These are phyloP conservation scores for Rhizophagus clarus DNA, from an alignment of 192 early-diverging fungal genomes.

Conservation along the genomic window DNA sequence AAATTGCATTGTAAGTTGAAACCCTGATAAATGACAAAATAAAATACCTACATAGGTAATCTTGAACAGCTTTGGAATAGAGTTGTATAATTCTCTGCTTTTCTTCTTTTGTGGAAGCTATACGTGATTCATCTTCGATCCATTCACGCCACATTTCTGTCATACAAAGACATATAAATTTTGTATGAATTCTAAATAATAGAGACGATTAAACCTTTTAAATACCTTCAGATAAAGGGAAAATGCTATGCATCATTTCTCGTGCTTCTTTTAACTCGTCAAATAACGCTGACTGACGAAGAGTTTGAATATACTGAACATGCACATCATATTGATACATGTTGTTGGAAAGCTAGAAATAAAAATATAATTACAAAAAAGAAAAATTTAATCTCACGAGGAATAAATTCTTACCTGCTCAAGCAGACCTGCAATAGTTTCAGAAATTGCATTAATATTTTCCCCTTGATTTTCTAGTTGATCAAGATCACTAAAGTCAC, in stretches of 20 bases:
- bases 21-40: neutral
- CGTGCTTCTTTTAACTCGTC: constrained; percentile 58
- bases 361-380: neutral
- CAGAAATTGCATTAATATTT: neutral
- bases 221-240: constrained; percentile 67
- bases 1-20: neutral
- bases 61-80: constrained; percentile 56
- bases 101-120: constrained; percentile 49
- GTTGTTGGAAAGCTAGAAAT: constrained; percentile 24
- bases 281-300: constrained; percentile 42
- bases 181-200: neutral
- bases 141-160: constrained; percentile 75
- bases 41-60: constrained; percentile 69
- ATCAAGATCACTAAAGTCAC: neutral
- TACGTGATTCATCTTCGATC: constrained; percentile 65
- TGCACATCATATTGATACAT: constrained; percentile 58
- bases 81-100: constrained; percentile 52
- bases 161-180: no score
- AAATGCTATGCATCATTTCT: constrained; percentile 56
- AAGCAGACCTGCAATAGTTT: neutral
- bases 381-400: neutral
- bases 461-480: neutral
- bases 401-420: neutral
- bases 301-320: constrained; percentile 45
- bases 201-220: neutral